A percentile compares a stretch with the other conserved stretches of the same genome.
Evolutionary conservation across 148 eudicot genomes (phyloP).

Genomic region (Vaccinium darrowii): DNA sequence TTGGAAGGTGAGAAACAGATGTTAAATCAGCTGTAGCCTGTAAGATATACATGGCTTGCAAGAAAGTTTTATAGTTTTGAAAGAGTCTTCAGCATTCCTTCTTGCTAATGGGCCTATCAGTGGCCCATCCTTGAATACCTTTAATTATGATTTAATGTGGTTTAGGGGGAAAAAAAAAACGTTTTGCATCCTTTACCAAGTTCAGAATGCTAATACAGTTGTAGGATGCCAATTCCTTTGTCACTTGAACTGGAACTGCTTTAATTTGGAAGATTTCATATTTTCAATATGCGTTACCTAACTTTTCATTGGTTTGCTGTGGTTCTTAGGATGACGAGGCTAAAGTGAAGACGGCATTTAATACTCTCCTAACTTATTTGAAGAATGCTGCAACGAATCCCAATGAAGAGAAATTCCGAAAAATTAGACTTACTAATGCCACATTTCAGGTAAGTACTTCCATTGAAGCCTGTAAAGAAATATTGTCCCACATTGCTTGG

Average conservation of each 20-base stretch:
- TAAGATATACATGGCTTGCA: neutral
- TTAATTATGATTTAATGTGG: neutral
- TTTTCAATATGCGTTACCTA: neutral
- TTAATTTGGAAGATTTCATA: constrained; percentile 2
- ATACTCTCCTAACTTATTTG: constrained; percentile 80
- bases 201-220: neutral
- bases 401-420: constrained; percentile 92
- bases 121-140: neutral
- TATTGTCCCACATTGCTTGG: too few species aligned
- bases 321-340: constrained; percentile 82
- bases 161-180: too few species aligned
- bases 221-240: neutral
- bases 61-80: too few species aligned
- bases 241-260: constrained; percentile 1
- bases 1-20: neutral
- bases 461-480: neutral
- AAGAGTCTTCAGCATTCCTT: neutral
- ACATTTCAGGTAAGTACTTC: constrained; percentile 71
- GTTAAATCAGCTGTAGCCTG: neutral
- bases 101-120: neutral
- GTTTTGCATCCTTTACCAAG: too few species aligned
- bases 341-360: constrained; percentile 86
- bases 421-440: constrained; percentile 85
- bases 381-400: constrained; percentile 88
- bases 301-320: constrained; percentile 12